Evolutionary conservation across 495 filamentous ascomycete genomes (phyloP), one percentile per base, ranked within the genome.

Genomic region (Penicillium lividum): DNA sequence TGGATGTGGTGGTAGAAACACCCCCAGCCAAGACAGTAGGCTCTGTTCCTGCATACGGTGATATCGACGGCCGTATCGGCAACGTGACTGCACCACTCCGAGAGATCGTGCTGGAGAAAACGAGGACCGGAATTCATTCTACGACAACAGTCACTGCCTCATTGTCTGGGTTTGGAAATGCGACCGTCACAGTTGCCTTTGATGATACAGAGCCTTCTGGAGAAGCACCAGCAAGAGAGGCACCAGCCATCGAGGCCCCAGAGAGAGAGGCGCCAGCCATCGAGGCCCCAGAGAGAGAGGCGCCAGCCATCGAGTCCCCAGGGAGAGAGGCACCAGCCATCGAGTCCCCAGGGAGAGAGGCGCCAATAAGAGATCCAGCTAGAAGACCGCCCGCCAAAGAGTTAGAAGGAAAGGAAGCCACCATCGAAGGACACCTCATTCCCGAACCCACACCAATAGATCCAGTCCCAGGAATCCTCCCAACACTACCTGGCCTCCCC

Each of bases 401-500:
- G 13, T 4, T 13, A 40, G 11, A 16, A 16, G 38, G 38, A 15
- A 40, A 40, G 38, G 15, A 38, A 11, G 34, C 34, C 10, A 13
- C 9, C 15, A 11, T 51, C 46, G 28, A 54, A 44, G 29, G 47
- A 9, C 30, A 43, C 11, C 25, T 18, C 5, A 40, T 42, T 9
- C 11, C 40, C 7, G 40, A 28, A 4, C 28, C 54, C 30, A 58
- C 51, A 5, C 16, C 40, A 8, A 30, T 46, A 18, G 10, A 54
- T 6, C 36, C 45, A 7, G 55, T 27, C 27, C 46, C 36, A 0
- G 30, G 31, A 33, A 15, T 56, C 28, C 40, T 58, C 15, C 49
- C 36, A 5, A 54, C 30, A 2, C 52, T 53, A 10, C 53, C 40
- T 25, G 31, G 27, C 8, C 30, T 61, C 36, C 63, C 56, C 9